phyloP scores from a whole-genome alignment of 805 yeast species.

The Kodamaea hsintzibuensis region DNA sequence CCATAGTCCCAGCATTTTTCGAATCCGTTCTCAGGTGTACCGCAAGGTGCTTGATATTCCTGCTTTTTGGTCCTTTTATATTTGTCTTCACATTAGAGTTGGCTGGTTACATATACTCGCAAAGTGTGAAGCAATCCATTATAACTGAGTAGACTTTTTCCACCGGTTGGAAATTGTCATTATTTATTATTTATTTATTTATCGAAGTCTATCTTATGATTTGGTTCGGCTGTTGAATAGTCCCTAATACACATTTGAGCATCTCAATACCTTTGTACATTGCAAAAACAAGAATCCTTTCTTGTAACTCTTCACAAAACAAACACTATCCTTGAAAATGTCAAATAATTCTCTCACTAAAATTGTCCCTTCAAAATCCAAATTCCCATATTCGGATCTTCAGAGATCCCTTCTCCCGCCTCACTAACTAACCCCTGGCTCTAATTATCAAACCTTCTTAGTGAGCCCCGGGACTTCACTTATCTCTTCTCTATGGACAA shows the following conservation, averaged over 20 bases:
- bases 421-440: background rate
- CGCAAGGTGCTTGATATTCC: slow-evolving; percentile 10
- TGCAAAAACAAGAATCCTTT: background rate
- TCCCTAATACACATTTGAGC: background rate
- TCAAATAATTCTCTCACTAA: background rate
- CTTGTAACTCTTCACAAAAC: background rate
- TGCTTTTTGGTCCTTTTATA: slow-evolving; percentile 9
- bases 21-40: slow-evolving; percentile 7
- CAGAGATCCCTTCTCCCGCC: background rate
- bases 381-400: background rate
- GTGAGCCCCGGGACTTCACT: background rate
- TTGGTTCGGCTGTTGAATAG: background rate
- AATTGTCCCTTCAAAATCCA: background rate
- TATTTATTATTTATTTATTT: background rate
- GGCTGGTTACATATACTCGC: slow-evolving; percentile 9
- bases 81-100: slow-evolving; percentile 11
- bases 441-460: background rate
- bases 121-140: slow-evolving; percentile 5
- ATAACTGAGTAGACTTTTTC: background rate
- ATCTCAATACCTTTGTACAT: background rate
- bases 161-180: slow-evolving; percentile 1
- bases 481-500: background rate
- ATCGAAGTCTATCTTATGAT: background rate
- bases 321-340: background rate
- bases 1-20: background rate